Evolutionary conservation across 306 rosid genomes (phyloP).

Genomic region (Hylodesmum podocarpum): DNA sequence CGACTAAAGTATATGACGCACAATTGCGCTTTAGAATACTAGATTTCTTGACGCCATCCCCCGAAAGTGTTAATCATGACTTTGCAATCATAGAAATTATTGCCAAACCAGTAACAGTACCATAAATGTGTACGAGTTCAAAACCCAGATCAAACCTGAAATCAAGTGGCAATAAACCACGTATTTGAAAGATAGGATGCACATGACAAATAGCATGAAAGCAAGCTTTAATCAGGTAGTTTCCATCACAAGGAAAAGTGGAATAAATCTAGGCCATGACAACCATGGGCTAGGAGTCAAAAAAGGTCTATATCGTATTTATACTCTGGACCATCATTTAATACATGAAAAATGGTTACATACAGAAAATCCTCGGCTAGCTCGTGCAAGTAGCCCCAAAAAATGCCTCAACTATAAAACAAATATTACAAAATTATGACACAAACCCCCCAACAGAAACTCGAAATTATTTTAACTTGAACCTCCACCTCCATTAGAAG

Average conservation of each 20-base stretch:
- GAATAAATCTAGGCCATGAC: slow-evolving; percentile 19
- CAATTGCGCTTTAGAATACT: not conserved
- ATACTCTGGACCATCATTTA: slow-evolving; percentile 32
- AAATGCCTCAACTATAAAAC: slow-evolving; percentile 72
- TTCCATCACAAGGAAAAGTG: not conserved
- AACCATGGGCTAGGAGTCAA: slow-evolving; percentile 19
- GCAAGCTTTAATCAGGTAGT: not conserved
- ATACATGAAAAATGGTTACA: slow-evolving; percentile 46
- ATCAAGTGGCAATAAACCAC: not conserved
- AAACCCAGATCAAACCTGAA: slow-evolving; percentile 12
- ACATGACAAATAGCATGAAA: not conserved
- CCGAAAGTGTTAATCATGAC: not conserved
- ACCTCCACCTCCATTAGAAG: slow-evolving; percentile 55
- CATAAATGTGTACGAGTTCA: not conserved
- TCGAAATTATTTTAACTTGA: slow-evolving; percentile 50
- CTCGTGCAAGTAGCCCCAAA: slow-evolving; percentile 59
- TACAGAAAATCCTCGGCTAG: slow-evolving; percentile 58
- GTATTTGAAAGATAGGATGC: not conserved
- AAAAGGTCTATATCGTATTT: slow-evolving; percentile 39
- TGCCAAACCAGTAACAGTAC: not conserved
- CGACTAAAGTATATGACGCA: not conserved
- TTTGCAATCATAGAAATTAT: not conserved
- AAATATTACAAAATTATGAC: slow-evolving; percentile 70
- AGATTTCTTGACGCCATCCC: not conserved
- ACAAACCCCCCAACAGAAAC: slow-evolving; percentile 41